Base-by-base conservation (phyloP, 768 basidiomycete genomes). In the Grammothele lineata region DNA sequence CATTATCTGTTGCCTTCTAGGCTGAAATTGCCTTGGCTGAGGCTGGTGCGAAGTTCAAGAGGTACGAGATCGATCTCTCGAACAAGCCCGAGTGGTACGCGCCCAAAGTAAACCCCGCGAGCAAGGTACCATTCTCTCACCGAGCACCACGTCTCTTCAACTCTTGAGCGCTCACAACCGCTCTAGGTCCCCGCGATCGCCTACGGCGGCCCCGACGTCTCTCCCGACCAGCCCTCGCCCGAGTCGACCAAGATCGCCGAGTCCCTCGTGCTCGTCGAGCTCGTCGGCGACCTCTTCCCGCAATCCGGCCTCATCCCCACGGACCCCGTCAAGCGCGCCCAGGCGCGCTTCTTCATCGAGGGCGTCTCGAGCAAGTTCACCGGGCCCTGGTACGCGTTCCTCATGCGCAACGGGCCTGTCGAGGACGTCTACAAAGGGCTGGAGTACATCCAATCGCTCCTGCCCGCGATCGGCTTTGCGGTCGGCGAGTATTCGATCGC, bases 71-170 rank as follows among this genome's bases (percentile, higher is more conserved):
- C 38, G 80, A 85, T 54, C 63, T 87, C 11, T 40, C 47, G 53
- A 80, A 81, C 67, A 87, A 86, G 65, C 83, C 83, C 1, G 78
- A 74, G 40, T 85, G 83, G 83, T 85, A 82, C 57, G 76, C 76
- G 0, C 71, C 75, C 0, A 73, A 78, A 48, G 75, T 87, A 32
- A 87, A 86, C 63, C 78, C 78, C 1, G 81, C 75, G 0, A 76
- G 76, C 66, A 85, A 84, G 74, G 83, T 81, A 34, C 18, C 33
- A n/a, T n/a, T n/a, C n/a, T n/a, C n/a, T n/a, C n/a, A n/a, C n/a
- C n/a, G n/a, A n/a, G n/a, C n/a, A n/a, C n/a, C n/a, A n/a, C n/a
- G n/a, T n/a, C n/a, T n/a, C n/a, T n/a, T n/a, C n/a, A n/a, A n/a
- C n/a, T n/a, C n/a, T n/a, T n/a, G n/a, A n/a, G n/a, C n/a, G n/a